Conservation (phyloP, 176 grass and related monocot genomes). For the Miscanthus lutarioriparius region DNA sequence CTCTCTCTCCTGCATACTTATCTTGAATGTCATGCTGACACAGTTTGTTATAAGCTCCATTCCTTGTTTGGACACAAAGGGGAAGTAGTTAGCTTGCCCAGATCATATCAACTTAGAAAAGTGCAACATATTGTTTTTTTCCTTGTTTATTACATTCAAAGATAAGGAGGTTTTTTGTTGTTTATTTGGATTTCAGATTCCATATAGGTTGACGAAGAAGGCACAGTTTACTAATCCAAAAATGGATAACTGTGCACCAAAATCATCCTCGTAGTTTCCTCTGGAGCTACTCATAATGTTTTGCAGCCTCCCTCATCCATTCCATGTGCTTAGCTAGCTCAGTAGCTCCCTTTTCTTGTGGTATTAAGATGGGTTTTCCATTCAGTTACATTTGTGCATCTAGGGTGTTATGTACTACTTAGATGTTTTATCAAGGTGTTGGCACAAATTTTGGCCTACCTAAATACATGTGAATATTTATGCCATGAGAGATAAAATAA, state of each 20-base stretch:
- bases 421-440: neutral
- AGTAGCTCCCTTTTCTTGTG: neutral
- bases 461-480: too few relatives aligned
- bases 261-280: neutral
- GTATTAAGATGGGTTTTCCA: neutral
- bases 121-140: neutral
- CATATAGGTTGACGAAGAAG: neutral
- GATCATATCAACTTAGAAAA: neutral
- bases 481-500: too few relatives aligned
- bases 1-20: neutral
- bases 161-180: neutral
- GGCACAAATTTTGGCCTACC: too few relatives aligned
- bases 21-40: slow-evolving; percentile 1
- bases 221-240: neutral
- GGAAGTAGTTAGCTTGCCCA: neutral
- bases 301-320: neutral
- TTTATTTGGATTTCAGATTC: slow-evolving; percentile 2
- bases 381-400: slow-evolving; percentile 3
- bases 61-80: neutral
- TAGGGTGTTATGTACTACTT: neutral
- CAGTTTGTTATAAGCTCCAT: slow-evolving; percentile 11
- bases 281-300: neutral
- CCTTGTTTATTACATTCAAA: neutral
- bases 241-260: neutral
- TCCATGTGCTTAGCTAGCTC: neutral